Evolutionary conservation across 768 basidiomycete genomes (phyloP), one percentile per base, ranked within the genome.

Genomic region (Gymnopilus dilepis): DNA sequence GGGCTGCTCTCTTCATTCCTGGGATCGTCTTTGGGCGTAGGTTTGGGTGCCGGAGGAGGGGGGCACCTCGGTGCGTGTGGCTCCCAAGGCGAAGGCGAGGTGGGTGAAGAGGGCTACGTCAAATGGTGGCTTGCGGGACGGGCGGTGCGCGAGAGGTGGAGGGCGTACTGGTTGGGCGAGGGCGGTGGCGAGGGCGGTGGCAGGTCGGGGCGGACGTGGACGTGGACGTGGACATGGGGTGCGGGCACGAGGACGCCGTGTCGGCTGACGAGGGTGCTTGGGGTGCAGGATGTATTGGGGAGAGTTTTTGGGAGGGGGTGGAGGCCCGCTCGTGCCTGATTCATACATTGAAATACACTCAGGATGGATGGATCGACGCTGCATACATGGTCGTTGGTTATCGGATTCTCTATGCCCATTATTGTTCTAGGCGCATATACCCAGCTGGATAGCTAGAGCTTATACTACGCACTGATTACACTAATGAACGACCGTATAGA

Each of bases 101-200:
- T 64, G 1, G 71, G 72, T 13, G 78, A 78, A 78, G 81, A 73
- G 42, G 84, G 84, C 60, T 84, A 84, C 62, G n/a, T n/a, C n/a
- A 78, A 82, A 56, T 86, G 78, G 67, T 86, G 77, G 73, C 31
- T 62, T n/a, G 56, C 55, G 17, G 55, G 26, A 64, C 83, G 13
- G 78, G 81, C 6, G 59, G 65, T 11, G 63, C 66, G 1, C 42
- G 38, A 17, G 59, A 45, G 31, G 45, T 63, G 62, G 56, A 75
- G 71, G 69, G 54, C 56, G 15, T 73, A 71, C 71, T 76, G 73
- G 76, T 65, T 63, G 48, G 31, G 22, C 1, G 40, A 55, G 26
- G 62, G 70, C 19, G 66, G 69, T 22, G 61, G 42, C 40, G 22
- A n/a, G 21, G n/a, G 19, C 2, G 17, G 45, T 41, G 8, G 22